Evolutionary conservation across 2,329 filamentous ascomycete genomes (phyloP).

Genomic region (Colletotrichum salicis): DNA sequence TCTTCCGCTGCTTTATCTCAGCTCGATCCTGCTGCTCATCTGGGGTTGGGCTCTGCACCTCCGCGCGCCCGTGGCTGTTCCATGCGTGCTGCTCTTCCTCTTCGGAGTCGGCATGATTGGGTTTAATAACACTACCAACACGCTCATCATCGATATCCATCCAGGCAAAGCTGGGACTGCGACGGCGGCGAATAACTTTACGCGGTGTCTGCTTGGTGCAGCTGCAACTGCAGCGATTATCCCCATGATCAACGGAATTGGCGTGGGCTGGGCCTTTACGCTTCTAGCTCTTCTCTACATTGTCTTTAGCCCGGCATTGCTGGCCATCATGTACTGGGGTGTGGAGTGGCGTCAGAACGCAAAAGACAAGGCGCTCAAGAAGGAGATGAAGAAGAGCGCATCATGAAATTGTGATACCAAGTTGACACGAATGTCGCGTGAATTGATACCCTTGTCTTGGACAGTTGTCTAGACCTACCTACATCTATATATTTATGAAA

Average conservation of each 20-base stretch:
- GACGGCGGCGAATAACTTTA: conserved; percentile 66
- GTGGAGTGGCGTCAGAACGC: conserved; percentile 54
- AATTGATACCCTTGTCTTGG: conserved; percentile 17
- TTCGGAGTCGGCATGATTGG: conserved; percentile 62
- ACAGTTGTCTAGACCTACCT: rapidly evolving
- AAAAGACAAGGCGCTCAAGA: conserved; percentile 39
- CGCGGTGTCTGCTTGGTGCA: conserved; percentile 65
- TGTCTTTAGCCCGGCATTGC: conserved; percentile 50
- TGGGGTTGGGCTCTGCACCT: conserved; percentile 65
- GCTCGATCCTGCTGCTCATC: conserved; percentile 55
- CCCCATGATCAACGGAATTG: conserved; percentile 62
- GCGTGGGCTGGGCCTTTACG: conserved; percentile 63
- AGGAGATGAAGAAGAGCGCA: conserved; percentile 7
- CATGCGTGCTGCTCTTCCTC: conserved; percentile 58
- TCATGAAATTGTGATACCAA: background rate
- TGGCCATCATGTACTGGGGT: conserved; percentile 54
- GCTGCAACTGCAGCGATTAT: conserved; percentile 62
- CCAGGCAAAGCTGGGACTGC: conserved; percentile 63
- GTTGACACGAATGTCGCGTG: background rate
- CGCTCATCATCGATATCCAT: conserved; percentile 67
- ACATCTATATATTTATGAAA: background rate
- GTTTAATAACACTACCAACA: conserved; percentile 63
- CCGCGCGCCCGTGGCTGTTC: conserved; percentile 55
- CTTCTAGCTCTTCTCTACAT: conserved; percentile 57
- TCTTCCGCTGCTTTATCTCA: conserved; percentile 61